Base-by-base conservation (phyloP, 2,329 filamentous ascomycete species). In the Aspergillus vadensis region DNA sequence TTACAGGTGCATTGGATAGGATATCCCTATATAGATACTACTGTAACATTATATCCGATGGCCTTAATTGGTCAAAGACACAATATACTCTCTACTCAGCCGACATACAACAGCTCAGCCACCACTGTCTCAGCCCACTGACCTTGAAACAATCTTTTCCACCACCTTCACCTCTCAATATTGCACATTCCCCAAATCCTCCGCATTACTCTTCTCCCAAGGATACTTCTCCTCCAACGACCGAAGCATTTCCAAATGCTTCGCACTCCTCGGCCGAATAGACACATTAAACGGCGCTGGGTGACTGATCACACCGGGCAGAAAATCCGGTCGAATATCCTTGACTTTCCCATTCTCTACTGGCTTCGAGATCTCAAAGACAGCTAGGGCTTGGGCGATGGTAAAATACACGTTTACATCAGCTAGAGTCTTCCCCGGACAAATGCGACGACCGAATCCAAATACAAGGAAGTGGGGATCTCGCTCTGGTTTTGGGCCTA, bases 391-490 rank as follows among this genome's bases (percentile, higher is more conserved):
- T 27, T 69, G 65, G 8, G 62, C 62, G 3, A 70, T 23, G 1
- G 57, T 64, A 14, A 69, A 53, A 36, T 62, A 70, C 3, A 70
- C 43, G 17, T 65, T 65, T 1, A 53, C 21, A 17, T 69, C 65
- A 5, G 67, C 69, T 27, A 70, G 38, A 10, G 55, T 60, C 14
- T 63, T 60, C 0, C 69, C 68, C 6, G 69, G 69, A 17, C 69
- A 70, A 9, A 63, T 50, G 10, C 67, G 56, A 3, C 67, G 64
- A 0, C 67, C 69, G 39, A 67, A 69, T 1, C 69, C 67, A n/a
- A 70, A 70, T 0, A 64, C 60, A 6, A 69, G 55, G 4, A 68
- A 67, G 2, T 71, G 67, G 5, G 77, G 76, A 57, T 79, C 76
- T 10, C 71, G 74, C 59, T 80, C 77, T 0, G 75, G 69, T 1